Evolutionary conservation across 768 basidiomycete genomes (phyloP).

Genomic region (Chiua virens): DNA sequence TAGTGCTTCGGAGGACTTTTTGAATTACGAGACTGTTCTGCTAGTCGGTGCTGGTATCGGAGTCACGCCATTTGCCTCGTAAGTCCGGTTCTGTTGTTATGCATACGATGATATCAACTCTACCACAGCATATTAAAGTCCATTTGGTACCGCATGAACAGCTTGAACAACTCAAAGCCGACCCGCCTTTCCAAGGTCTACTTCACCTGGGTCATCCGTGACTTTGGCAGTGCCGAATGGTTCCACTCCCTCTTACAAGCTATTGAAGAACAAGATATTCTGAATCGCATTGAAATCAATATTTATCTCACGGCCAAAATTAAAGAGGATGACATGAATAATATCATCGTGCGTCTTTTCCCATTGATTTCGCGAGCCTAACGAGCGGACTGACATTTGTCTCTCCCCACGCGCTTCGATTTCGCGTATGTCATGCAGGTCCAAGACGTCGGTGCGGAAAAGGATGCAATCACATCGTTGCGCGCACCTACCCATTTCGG

Average conservation of each 20-base stretch:
- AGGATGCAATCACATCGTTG: constrained; percentile 86
- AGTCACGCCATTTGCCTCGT: constrained; percentile 96
- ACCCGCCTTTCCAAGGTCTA: constrained; percentile 90
- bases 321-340: constrained; percentile 91
- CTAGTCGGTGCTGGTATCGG: constrained; percentile 95
- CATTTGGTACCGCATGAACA: constrained; percentile 97
- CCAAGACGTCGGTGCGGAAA: constrained; percentile 90
- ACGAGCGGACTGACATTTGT: constrained; percentile 1
- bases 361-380: not conserved
- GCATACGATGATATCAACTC: constrained; percentile 2
- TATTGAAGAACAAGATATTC: constrained; percentile 88
- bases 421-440: too few relatives aligned
- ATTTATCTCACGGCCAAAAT: constrained; percentile 91
- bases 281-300: constrained; percentile 87
- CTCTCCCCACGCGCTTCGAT: too few relatives aligned
- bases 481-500: constrained; percentile 93
- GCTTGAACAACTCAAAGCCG: constrained; percentile 67
- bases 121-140: constrained; percentile 73
- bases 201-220: constrained; percentile 95
- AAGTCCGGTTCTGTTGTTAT: constrained; percentile 31
- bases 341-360: constrained; percentile 68
- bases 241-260: constrained; percentile 93
- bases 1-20: constrained; percentile 86
- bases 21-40: constrained; percentile 85
- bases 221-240: constrained; percentile 88